Evolutionary conservation across 345 rosid genomes (phyloP).

Genomic region (Populus deltoides): DNA sequence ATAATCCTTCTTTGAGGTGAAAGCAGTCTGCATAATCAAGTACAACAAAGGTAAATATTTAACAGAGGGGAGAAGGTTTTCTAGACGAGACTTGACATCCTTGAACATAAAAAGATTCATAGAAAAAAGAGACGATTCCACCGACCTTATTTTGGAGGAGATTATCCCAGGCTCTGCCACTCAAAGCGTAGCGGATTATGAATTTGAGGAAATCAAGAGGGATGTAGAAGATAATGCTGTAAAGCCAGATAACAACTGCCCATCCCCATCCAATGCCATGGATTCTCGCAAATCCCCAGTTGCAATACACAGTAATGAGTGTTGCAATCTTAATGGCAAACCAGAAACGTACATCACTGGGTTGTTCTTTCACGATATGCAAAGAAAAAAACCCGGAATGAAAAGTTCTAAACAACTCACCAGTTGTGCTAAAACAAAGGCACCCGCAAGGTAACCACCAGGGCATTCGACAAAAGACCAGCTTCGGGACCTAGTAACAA

Average conservation of each 20-base stretch:
- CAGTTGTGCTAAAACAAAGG: constrained; percentile 73
- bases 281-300: constrained; percentile 65
- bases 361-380: background rate
- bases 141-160: constrained; percentile 76
- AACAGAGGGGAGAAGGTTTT: background rate
- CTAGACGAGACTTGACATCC: background rate
- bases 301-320: constrained; percentile 69
- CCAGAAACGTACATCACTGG: background rate
- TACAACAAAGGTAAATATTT: background rate
- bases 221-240: constrained; percentile 65
- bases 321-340: constrained; percentile 58
- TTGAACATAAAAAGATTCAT: background rate
- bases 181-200: constrained; percentile 59
- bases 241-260: constrained; percentile 92
- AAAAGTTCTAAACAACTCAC: constrained; percentile 33
- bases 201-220: constrained; percentile 81
- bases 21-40: constrained; percentile 59
- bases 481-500: constrained; percentile 91
- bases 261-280: constrained; percentile 89
- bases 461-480: constrained; percentile 93
- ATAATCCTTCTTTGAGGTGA: constrained; percentile 82
- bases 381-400: background rate
- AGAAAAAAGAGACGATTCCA: background rate
- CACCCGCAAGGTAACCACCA: constrained; percentile 58
- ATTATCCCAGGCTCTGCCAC: constrained; percentile 83